Percentiles rank a stretch among this genome's conserved stretches.
Conservation (phyloP, 306 rosid species). For the Delonix regia region DNA sequence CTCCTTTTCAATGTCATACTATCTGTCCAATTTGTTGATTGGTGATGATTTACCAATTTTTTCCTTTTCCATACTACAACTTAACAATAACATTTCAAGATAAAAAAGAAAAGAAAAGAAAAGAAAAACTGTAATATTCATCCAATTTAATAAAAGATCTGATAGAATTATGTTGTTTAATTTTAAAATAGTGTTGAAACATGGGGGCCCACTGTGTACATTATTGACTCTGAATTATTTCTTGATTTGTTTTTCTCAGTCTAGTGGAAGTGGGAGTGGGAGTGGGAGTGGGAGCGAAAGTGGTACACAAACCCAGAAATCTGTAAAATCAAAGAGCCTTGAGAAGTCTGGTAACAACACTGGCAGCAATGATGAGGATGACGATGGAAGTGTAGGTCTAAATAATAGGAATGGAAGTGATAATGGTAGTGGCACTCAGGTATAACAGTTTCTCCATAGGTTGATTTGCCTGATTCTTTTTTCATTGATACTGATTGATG, state of each 20-base stretch:
- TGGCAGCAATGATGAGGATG: constrained; percentile 74
- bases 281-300: constrained; percentile 94
- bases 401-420: constrained; percentile 72
- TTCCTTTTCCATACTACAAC: constrained; percentile 16
- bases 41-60: constrained; percentile 14
- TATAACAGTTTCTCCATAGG: constrained; percentile 29
- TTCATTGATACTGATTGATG: constrained; percentile 17
- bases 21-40: constrained; percentile 22
- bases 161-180: constrained; percentile 6
- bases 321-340: constrained; percentile 68
- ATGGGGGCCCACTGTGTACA: not conserved
- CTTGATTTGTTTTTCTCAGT: constrained; percentile 55
- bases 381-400: constrained; percentile 59
- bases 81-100: constrained; percentile 7
- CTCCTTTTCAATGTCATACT: constrained; percentile 16
- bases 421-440: constrained; percentile 91
- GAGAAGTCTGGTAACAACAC: constrained; percentile 56
- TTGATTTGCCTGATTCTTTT: constrained; percentile 9
- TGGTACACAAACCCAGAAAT: constrained; percentile 74
- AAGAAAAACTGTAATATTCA: not conserved
- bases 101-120: too few species aligned
- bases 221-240: constrained; percentile 11
- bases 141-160: not conserved
- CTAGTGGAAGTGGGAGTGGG: constrained; percentile 89
- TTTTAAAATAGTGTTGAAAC: not conserved